A percentile compares a stretch with the other conserved stretches of the same genome.
Evolutionary conservation across 2,329 filamentous ascomycete species (phyloP).

Genomic region (Fusarium tjaetaba): DNA sequence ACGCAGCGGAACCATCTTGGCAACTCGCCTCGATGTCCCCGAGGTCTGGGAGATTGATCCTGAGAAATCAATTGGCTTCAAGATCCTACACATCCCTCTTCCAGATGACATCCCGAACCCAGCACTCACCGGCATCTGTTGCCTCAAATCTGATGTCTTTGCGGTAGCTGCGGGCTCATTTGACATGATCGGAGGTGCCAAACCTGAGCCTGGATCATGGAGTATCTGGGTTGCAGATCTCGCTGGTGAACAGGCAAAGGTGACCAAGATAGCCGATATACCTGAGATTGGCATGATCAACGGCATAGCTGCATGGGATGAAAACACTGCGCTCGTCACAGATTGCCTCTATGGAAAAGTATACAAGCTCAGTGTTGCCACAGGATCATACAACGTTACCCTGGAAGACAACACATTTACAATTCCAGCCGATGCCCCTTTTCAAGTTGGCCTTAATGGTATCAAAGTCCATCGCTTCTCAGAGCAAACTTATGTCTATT

Average conservation of each 20-base stretch:
- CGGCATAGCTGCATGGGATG: constrained; percentile 36
- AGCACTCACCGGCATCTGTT: constrained; percentile 34
- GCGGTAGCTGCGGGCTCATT: constrained; percentile 27
- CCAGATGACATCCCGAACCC: neutral
- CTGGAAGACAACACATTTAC: constrained; percentile 33
- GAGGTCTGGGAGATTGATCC: constrained; percentile 35
- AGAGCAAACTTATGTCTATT: constrained; percentile 26
- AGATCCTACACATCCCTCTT: constrained; percentile 11
- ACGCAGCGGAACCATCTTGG: constrained; percentile 21
- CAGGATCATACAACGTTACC: constrained; percentile 17
- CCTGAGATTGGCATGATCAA: constrained; percentile 28
- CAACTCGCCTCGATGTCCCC: constrained; percentile 34
- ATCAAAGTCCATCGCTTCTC: constrained; percentile 30
- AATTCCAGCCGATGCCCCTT: constrained; percentile 8
- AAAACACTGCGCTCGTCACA: constrained; percentile 25
- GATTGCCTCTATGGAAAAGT: constrained; percentile 33
- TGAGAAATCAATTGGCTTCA: constrained; percentile 13
- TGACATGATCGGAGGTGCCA: constrained; percentile 21
- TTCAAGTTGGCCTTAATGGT: constrained; percentile 33
- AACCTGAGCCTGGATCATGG: constrained; percentile 12
- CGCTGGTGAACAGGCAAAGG: neutral
- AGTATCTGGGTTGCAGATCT: constrained; percentile 36
- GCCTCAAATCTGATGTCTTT: constrained; percentile 30
- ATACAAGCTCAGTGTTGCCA: constrained; percentile 25
- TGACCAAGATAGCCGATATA: constrained; percentile 10